A percentile compares a stretch with the other conserved stretches of the same genome.
Conservation (phyloP, 2,329 filamentous ascomycete species). For the Fusarium newnesense region DNA sequence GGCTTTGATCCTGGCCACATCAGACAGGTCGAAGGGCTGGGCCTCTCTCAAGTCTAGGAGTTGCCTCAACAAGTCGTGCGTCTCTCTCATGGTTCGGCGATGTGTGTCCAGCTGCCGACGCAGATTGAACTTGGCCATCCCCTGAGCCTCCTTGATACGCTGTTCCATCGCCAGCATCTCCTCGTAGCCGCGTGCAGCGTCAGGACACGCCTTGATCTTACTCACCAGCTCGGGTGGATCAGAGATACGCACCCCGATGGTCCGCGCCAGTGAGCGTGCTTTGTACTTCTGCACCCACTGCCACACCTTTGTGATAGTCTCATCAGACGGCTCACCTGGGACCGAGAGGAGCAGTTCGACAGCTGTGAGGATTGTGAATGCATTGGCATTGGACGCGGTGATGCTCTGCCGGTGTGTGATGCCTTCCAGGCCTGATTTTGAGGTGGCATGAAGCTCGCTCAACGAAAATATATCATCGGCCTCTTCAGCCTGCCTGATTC, state of each 20-base stretch:
- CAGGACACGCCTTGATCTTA: neutral
- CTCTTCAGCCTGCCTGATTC: neutral
- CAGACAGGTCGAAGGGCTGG: neutral
- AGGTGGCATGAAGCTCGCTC: neutral
- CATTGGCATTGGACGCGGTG: neutral
- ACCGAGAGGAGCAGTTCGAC: neutral
- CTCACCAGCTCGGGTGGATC: neutral
- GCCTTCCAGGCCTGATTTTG: neutral
- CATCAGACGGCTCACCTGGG: neutral
- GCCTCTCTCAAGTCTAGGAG: neutral
- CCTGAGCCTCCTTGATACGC: neutral
- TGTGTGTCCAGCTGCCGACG: neutral
- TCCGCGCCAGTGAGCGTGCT: neutral
- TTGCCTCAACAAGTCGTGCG: neutral
- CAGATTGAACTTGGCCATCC: neutral
- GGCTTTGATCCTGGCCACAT: neutral
- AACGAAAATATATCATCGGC: neutral
- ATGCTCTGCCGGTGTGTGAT: neutral
- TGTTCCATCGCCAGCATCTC: neutral
- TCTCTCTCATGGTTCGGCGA: neutral
- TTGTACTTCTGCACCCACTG: neutral
- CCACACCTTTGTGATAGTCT: neutral
- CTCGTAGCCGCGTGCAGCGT: neutral
- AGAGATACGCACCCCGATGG: neutral
- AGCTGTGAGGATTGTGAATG: neutral